These are phyloP conservation scores for Colletotrichum ledebouriae DNA, from an alignment of 2,329 filamentous ascomycete genomes.

Conservation along the genomic window DNA sequence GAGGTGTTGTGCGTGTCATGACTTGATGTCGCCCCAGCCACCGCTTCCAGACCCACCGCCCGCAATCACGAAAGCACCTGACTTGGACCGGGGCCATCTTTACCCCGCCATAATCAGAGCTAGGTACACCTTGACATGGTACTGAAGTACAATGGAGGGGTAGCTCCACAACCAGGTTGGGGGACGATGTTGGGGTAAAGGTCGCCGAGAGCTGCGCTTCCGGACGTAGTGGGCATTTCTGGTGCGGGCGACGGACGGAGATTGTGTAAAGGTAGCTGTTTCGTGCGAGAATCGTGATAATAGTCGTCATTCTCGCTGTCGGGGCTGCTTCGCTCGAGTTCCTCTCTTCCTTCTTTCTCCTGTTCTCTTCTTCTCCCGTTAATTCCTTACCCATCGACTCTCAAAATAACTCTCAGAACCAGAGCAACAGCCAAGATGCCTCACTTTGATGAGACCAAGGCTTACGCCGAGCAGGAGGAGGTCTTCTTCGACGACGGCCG, in stretches of 20 bases:
- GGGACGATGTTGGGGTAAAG: constrained; percentile 17
- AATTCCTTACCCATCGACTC: not conserved
- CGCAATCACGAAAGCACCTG: constrained; percentile 42
- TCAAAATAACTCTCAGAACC: not conserved
- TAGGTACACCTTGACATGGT: constrained; percentile 14
- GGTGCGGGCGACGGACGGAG: constrained; percentile 40
- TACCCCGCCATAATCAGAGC: constrained; percentile 27
- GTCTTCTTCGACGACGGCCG: constrained; percentile 76
- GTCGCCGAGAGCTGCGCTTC: constrained; percentile 37
- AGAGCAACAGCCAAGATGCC: constrained; percentile 15
- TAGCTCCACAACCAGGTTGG: constrained; percentile 16
- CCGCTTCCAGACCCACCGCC: not conserved
- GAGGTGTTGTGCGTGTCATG: constrained; percentile 42
- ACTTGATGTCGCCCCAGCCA: not conserved
- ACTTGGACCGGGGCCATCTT: constrained; percentile 9
- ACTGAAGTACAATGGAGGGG: not conserved
- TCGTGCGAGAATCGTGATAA: constrained; percentile 25
- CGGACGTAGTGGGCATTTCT: constrained; percentile 16
- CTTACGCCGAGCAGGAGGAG: constrained; percentile 58
- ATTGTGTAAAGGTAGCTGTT: constrained; percentile 31
- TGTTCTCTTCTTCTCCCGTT: not conserved
- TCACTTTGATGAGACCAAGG: constrained; percentile 54
- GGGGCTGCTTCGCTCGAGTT: not conserved
- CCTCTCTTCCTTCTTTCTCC: not conserved
- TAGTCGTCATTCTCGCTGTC: constrained; percentile 3